Conservation (phyloP, 371 early-diverging fungal genomes). For the Mucor sp. region DNA sequence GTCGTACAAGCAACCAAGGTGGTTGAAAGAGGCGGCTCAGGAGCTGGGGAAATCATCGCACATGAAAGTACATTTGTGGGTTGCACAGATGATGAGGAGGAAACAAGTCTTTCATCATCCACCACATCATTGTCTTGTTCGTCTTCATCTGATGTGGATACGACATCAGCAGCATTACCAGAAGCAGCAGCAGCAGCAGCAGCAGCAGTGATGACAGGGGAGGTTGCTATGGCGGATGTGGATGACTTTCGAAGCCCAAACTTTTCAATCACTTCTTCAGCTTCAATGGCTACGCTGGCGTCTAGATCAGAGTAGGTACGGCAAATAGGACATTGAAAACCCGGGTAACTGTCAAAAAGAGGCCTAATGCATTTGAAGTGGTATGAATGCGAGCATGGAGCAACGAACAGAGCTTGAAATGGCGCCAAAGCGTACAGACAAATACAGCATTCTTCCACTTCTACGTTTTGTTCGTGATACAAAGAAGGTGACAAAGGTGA, state of each 20-base stretch:
- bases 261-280: slow-evolving; percentile 51
- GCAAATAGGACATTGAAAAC: slow-evolving; percentile 93
- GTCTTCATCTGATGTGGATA: not conserved
- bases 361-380: slow-evolving; percentile 93
- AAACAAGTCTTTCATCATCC: not conserved
- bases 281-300: slow-evolving; percentile 79
- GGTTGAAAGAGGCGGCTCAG: slow-evolving; percentile 22
- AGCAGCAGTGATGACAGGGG: not conserved
- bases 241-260: slow-evolving; percentile 24
- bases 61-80: slow-evolving; percentile 7
- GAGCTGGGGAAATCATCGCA: slow-evolving; percentile 1
- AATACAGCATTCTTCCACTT: slow-evolving; percentile 88
- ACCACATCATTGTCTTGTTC: not conserved
- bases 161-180: not conserved
- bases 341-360: slow-evolving; percentile 71
- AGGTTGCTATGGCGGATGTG: not conserved
- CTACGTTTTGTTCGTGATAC: slow-evolving; percentile 1
- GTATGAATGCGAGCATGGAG: slow-evolving; percentile 94
- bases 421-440: slow-evolving; percentile 89
- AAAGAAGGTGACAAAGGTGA: not conserved
- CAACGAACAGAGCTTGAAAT: slow-evolving; percentile 91
- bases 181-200: not conserved
- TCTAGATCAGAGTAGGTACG: slow-evolving; percentile 93
- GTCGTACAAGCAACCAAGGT: slow-evolving; percentile 24
- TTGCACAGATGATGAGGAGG: slow-evolving; percentile 3